Evolutionary conservation across 2,329 filamentous ascomycete species (phyloP).

Genomic region (Trichoderma sp.): DNA sequence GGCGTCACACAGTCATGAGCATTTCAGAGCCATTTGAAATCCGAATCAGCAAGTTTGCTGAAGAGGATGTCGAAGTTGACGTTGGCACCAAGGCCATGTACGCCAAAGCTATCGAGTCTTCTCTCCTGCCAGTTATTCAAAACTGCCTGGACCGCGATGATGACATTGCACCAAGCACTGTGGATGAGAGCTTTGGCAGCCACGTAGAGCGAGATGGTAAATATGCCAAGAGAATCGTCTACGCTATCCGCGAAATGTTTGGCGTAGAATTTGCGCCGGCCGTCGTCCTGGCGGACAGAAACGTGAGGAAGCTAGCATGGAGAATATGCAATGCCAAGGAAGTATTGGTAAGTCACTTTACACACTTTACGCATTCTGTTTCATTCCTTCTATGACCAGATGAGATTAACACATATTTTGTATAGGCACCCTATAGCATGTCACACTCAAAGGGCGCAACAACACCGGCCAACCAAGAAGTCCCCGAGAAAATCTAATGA

Average conservation of each 20-base stretch:
- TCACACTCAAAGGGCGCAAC: conserved; percentile 65
- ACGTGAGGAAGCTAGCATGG: conserved; percentile 88
- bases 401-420: background rate
- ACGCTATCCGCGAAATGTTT: conserved; percentile 95
- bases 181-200: conserved; percentile 81
- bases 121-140: conserved; percentile 79
- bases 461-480: conserved; percentile 56
- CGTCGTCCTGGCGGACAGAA: conserved; percentile 90
- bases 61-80: conserved; percentile 71
- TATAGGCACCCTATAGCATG: conserved; percentile 73
- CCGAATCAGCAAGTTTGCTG: conserved; percentile 77
- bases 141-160: conserved; percentile 94
- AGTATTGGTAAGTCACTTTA: conserved; percentile 50
- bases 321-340: conserved; percentile 94
- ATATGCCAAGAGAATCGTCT: conserved; percentile 87
- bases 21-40: conserved; percentile 94
- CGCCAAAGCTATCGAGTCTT: conserved; percentile 71
- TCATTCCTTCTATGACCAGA: background rate
- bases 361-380: conserved; percentile 26
- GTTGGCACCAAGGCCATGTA: conserved; percentile 63
- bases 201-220: conserved; percentile 86
- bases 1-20: conserved; percentile 89
- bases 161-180: conserved; percentile 80
- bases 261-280: conserved; percentile 93
- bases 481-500: conserved; percentile 35